These are phyloP conservation scores for Solanum rostratum DNA, from an alignment of 257 asterid species.

Conservation along the genomic window DNA sequence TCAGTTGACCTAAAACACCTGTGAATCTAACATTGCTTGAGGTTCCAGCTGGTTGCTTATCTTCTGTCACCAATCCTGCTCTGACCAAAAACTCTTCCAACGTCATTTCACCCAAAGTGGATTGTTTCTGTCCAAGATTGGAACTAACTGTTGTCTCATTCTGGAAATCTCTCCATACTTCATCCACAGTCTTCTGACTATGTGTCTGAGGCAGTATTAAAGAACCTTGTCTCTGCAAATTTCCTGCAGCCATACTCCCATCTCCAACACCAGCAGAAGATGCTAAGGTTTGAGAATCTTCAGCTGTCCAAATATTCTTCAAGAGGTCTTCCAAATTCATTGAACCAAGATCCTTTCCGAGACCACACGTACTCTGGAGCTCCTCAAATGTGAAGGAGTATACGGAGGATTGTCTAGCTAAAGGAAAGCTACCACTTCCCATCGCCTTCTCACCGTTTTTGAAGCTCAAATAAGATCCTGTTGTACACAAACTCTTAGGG, in stretches of 20 bases:
- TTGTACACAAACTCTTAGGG: constrained; percentile 9
- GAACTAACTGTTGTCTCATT: constrained; percentile 33
- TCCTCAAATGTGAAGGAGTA: constrained; percentile 80
- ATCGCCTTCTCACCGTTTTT: constrained; percentile 37
- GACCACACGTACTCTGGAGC: constrained; percentile 60
- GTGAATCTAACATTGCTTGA: constrained; percentile 19
- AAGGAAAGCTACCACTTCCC: constrained; percentile 21
- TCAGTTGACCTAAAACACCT: constrained; percentile 24
- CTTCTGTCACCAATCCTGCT: constrained; percentile 84
- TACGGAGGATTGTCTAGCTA: constrained; percentile 66
- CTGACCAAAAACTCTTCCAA: constrained; percentile 63
- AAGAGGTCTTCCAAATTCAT: constrained; percentile 90
- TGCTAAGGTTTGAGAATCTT: constrained; percentile 43
- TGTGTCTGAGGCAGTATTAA: constrained; percentile 68
- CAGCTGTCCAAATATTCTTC: constrained; percentile 81
- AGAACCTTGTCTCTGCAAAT: constrained; percentile 76
- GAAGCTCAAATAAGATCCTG: constrained; percentile 78
- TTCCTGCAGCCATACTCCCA: constrained; percentile 27
- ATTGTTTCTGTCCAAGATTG: constrained; percentile 41
- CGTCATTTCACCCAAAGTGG: constrained; percentile 77
- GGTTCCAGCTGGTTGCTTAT: constrained; percentile 28
- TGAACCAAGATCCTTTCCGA: constrained; percentile 77
- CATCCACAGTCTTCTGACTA: constrained; percentile 79
- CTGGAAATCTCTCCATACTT: constrained; percentile 66
- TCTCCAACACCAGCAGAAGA: constrained; percentile 27